phyloP scores from a whole-genome alignment of 2,329 filamentous ascomycete species.

The Arthrobotrys iridis region DNA sequence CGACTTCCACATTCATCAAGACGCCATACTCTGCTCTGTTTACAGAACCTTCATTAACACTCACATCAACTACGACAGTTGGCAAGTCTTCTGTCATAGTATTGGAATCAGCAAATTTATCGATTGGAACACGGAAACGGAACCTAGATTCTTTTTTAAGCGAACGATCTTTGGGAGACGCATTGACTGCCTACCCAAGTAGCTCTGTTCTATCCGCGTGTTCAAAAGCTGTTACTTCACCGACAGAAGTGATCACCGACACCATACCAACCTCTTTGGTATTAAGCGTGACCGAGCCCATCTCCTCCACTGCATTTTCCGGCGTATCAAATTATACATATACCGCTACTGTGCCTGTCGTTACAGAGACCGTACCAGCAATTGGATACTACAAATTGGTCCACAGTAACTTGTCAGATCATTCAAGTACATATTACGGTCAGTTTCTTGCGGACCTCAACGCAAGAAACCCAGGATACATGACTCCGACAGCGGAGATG shows the following conservation, averaged over 20 bases:
- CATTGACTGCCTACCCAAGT: background rate
- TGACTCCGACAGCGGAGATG: background rate
- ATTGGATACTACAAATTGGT: background rate
- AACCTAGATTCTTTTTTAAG: background rate
- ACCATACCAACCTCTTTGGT: background rate
- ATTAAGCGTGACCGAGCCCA: background rate
- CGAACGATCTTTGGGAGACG: background rate
- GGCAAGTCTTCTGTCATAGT: background rate
- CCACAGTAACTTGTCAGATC: background rate
- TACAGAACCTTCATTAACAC: background rate
- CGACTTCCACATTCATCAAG: background rate
- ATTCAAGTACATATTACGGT: background rate
- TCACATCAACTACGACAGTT: background rate
- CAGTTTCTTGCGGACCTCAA: background rate
- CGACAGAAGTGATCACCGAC: background rate
- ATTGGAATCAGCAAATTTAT: background rate
- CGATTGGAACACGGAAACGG: background rate
- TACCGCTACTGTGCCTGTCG: background rate
- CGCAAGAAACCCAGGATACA: background rate
- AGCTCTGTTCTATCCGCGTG: conserved; percentile 3
- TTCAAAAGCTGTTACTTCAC: background rate
- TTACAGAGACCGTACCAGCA: background rate
- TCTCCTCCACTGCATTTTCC: background rate
- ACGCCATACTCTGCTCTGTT: background rate
- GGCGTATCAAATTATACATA: background rate